Evolutionary conservation across 2,329 filamentous ascomycete genomes (phyloP), one percentile per base, ranked within the genome.

Genomic region (Nothopassalora personata): DNA sequence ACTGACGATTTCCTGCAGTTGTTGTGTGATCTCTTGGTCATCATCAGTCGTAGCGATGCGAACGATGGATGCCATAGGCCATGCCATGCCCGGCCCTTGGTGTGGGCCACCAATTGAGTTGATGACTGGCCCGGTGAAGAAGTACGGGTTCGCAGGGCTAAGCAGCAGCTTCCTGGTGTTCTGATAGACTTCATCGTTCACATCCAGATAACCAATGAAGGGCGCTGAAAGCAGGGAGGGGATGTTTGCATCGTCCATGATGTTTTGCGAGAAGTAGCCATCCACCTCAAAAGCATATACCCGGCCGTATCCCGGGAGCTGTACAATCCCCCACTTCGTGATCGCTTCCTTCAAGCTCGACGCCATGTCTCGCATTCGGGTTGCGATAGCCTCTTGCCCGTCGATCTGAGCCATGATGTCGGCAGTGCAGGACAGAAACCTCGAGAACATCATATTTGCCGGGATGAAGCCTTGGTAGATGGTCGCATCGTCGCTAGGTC

Each of bases 231-330:
- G 79, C 3, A 89, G 79, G 11, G 82, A 86, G 0, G 87, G 86
- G 52, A 89, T 84, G 63, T 89, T 89, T 33, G 86, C 86, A 58
- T 89, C 86, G 67, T 89, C 87, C 86, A 89, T 89, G 53, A 87
- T 77, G 63, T 83, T 86, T 56, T 72, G 70, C 13, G 69, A 69
- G 48, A 74, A 64, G 45, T 65, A 65, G 30, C 63, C 63, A 60
- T 81, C 79, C 28, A 80, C 72, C 63, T 81, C 79, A 60, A 74
- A 80, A 13, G 79, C 77, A 60, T 79, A 81, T 19, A 80, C 69
- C 30, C 72, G 71, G 50, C 76, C 75, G 45, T 69, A 70, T 2
- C 60, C 69, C 1, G 71, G 67, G 19, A 74, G 71, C 5, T 72
- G 64, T 11, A 78, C 71, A 4, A 78, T 76, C 46, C 73, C 79